These are phyloP conservation scores for Yamadazyma trypodendri DNA, from an alignment of 1,139 yeast species.

Conservation along the genomic window DNA sequence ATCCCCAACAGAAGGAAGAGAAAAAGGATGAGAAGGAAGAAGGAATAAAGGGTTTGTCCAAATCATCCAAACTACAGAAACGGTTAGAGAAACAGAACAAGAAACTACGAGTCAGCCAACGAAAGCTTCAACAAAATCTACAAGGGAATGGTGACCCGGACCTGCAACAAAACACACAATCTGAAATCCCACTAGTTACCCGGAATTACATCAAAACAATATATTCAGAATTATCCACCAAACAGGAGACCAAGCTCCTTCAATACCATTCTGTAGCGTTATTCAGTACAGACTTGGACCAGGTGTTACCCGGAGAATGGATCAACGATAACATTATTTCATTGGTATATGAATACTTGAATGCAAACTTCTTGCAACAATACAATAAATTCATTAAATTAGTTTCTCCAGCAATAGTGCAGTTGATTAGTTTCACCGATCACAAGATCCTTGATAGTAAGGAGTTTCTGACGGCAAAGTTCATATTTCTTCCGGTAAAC, in stretches of 20 bases:
- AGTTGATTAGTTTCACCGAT: slow-evolving; percentile 40
- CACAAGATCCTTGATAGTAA: slow-evolving; percentile 27
- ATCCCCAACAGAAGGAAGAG: background rate
- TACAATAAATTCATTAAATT: slow-evolving; percentile 26
- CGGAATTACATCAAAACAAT: slow-evolving; percentile 22
- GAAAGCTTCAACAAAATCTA: slow-evolving; percentile 4
- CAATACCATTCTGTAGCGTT: slow-evolving; percentile 43
- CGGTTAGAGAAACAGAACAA: slow-evolving; percentile 30
- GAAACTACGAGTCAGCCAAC: slow-evolving; percentile 23
- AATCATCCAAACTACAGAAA: slow-evolving; percentile 29
- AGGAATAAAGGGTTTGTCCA: too few species aligned
- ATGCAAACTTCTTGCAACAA: slow-evolving; percentile 16
- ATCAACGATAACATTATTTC: slow-evolving; percentile 69
- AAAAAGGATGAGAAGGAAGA: background rate
- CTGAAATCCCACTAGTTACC: too few species aligned
- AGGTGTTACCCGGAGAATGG: slow-evolving; percentile 61
- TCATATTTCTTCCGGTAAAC: slow-evolving; percentile 42
- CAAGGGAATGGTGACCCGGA: background rate
- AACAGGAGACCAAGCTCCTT: slow-evolving; percentile 17
- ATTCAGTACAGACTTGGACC: slow-evolving; percentile 37
- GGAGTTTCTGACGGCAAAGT: slow-evolving; percentile 32
- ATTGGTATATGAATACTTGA: slow-evolving; percentile 58
- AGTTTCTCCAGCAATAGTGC: slow-evolving; percentile 40
- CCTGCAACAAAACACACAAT: too few species aligned
- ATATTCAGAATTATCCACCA: slow-evolving; percentile 16